Evolutionary conservation across 495 filamentous ascomycete genomes (phyloP).

Genomic region (Talaromyces thailandensis): DNA sequence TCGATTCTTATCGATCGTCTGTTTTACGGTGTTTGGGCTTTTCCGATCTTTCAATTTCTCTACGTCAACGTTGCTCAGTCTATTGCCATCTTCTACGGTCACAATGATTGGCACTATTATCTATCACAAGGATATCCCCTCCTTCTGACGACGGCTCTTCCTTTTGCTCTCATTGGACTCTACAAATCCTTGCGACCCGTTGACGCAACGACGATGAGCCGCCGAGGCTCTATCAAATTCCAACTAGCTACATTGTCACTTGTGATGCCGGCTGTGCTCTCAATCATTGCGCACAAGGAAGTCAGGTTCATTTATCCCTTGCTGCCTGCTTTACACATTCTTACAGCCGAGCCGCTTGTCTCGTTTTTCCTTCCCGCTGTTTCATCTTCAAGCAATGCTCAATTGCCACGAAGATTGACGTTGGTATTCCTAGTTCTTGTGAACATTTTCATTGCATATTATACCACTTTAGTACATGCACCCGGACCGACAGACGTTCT

Average conservation of each 20-base stretch:
- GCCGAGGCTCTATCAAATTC: conserved; percentile 27
- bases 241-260: conserved; percentile 55
- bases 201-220: conserved; percentile 16
- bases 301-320: conserved; percentile 95
- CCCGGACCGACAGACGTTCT: conserved; percentile 65
- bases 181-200: conserved; percentile 37
- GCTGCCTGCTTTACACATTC: conserved; percentile 73
- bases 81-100: conserved; percentile 87
- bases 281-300: conserved; percentile 89
- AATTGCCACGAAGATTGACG: conserved; percentile 39
- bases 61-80: conserved; percentile 87
- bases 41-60: conserved; percentile 82
- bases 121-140: conserved; percentile 82
- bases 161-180: conserved; percentile 61
- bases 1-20: conserved; percentile 64
- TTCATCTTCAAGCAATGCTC: conserved; percentile 15
- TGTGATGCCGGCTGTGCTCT: conserved; percentile 54
- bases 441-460: conserved; percentile 64
- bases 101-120: conserved; percentile 89
- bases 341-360: conserved; percentile 59
- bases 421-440: conserved; percentile 50
- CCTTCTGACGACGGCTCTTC: conserved; percentile 73
- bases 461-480: conserved; percentile 70
- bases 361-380: conserved; percentile 52
- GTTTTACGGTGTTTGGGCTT: conserved; percentile 83